A percentile compares a stretch with the other conserved stretches of the same genome.
Evolutionary conservation across 163 green algal genomes (phyloP).

Genomic region (Scenedesmus sp.): DNA sequence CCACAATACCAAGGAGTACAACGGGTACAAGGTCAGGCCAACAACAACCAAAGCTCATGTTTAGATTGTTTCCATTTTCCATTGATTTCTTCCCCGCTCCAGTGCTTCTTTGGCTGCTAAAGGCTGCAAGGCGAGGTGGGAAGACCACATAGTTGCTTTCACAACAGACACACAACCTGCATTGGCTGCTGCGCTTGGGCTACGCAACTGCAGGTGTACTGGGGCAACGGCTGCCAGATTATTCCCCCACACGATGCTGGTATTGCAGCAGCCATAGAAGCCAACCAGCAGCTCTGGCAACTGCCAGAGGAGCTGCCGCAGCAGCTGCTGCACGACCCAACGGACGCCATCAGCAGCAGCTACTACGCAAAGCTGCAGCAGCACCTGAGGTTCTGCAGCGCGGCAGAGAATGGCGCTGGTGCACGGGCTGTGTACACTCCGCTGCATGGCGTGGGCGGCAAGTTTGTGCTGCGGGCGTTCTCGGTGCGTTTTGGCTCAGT

Average conservation of each 20-base stretch:
- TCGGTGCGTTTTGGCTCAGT: conserved; percentile 13
- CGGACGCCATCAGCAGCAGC: conserved; percentile 8
- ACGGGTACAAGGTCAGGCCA: conserved; percentile 85
- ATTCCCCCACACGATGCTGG: conserved; percentile 82
- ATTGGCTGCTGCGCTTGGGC: background rate
- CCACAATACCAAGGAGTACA: conserved; percentile 90
- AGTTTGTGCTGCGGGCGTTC: conserved; percentile 70
- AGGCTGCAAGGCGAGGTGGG: background rate
- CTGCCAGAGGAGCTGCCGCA: background rate
- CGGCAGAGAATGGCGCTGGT: conserved; percentile 54
- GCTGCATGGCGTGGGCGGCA: conserved; percentile 78
- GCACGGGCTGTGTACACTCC: conserved; percentile 76
- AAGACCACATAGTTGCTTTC: background rate
- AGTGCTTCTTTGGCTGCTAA: too few species aligned
- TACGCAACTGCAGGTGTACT: conserved; percentile 61
- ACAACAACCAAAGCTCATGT: conserved; percentile 45
- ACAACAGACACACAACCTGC: background rate
- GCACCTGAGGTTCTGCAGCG: conserved; percentile 57
- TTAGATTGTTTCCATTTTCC: too few species aligned
- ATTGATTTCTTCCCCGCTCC: too few species aligned
- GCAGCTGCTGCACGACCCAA: conserved; percentile 28
- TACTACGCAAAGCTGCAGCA: conserved; percentile 64
- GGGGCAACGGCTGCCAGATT: conserved; percentile 81
- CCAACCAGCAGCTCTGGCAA: conserved; percentile 68
- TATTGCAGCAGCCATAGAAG: conserved; percentile 77